These are phyloP conservation scores for Plectosphaerella plurivora DNA, from an alignment of 2,329 filamentous ascomycete genomes.

Conservation along the genomic window DNA sequence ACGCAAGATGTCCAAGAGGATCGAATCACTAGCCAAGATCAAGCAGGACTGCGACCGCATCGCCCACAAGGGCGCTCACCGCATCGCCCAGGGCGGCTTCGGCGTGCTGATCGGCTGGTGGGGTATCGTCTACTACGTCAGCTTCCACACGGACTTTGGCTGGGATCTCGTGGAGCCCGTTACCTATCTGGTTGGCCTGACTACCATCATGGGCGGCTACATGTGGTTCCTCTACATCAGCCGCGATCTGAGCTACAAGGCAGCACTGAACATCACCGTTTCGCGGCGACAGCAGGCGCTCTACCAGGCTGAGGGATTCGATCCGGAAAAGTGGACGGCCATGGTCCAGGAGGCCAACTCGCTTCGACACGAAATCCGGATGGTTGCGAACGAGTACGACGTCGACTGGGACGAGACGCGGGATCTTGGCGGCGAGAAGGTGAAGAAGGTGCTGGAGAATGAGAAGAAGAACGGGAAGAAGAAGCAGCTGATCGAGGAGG, in stretches of 20 bases:
- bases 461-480: conserved; percentile 38
- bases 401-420: conserved; percentile 80
- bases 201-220: conserved; percentile 83
- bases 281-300: conserved; percentile 70
- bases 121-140: conserved; percentile 72
- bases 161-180: conserved; percentile 92
- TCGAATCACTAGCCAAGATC: conserved; percentile 65
- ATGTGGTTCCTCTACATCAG: conserved; percentile 94
- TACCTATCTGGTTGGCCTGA: conserved; percentile 83
- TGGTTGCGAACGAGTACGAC: conserved; percentile 80
- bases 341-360: conserved; percentile 76
- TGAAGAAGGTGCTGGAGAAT: conserved; percentile 51
- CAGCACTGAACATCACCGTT: conserved; percentile 83
- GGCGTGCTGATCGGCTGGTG: conserved; percentile 72
- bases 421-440: conserved; percentile 67
- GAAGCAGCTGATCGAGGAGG: conserved; percentile 28
- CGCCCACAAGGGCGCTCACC: conserved; percentile 72
- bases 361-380: conserved; percentile 73
- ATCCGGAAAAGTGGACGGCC: conserved; percentile 71
- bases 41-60: conserved; percentile 78
- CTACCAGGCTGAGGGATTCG: conserved; percentile 72
- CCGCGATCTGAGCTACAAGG: conserved; percentile 80
- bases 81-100: conserved; percentile 77
- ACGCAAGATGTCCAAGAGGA: conserved; percentile 63
- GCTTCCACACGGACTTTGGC: conserved; percentile 69